Base-by-base conservation (phyloP, 495 filamentous ascomycete species). In the Hamigera avellanea region DNA sequence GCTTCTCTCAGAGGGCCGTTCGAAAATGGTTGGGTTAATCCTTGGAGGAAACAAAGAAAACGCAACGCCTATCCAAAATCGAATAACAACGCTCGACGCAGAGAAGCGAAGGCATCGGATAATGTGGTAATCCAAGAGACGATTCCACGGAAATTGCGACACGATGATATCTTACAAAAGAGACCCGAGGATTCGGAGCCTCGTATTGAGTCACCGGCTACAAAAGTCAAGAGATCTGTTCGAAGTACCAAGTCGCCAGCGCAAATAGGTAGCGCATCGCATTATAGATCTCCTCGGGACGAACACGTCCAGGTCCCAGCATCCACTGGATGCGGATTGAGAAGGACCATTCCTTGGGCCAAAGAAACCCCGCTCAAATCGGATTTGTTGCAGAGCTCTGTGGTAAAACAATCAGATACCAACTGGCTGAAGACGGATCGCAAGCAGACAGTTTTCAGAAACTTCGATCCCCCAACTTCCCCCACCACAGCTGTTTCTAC, bases 1-100 rank as follows among this genome's bases (percentile, higher is more conserved):
- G 75, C 80, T 9, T 62, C 65, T 8, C 54, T 85, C 13, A 64
- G 57, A 14, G 81, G 80, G 0, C 80, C 80, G 0, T 79, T 84
- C 33, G 67, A 75, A 12, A 52, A 63, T 0, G 67, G 62, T 18
- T 85, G 80, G 80, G 41, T 44, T 16, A 84, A 84, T 43, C 80
- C 79, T 0, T 83, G 77, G 80, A 61, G 45, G 19, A 65, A 62
- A 33, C 33, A 54, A 5, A 41, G 64, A 33, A 48, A 33, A 32
- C 33, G 28, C 16, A 25, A 18, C 8, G 14, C 6, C n/a, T 10
- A 33, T 10, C 2, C 27, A 10, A 8, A 34, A 12, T 8, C 8
- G n/a, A 7, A 40, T 17, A 8, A 23, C 19, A 15, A 9, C 17
- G 18, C 12, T 13, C 10, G 17, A 1, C 14, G 23, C 12, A 32